Evolutionary conservation across 2,329 filamentous ascomycete genomes (phyloP).

Genomic region (Celoporthe dispersa): DNA sequence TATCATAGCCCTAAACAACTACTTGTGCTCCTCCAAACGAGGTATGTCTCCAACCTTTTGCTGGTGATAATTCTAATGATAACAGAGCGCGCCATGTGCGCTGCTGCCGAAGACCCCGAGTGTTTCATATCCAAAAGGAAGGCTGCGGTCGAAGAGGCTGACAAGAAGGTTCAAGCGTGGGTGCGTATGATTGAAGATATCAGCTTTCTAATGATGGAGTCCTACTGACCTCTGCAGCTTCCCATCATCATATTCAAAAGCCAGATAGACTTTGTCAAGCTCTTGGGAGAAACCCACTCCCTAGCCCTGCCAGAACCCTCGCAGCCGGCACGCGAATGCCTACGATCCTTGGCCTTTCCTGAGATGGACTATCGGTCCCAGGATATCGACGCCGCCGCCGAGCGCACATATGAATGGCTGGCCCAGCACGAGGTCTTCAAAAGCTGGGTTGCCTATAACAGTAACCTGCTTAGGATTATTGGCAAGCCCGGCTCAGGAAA

Average conservation of each 20-base stretch:
- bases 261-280: neutral
- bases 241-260: neutral
- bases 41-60: neutral
- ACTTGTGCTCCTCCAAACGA: neutral
- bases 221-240: neutral
- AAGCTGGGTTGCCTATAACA: conserved; percentile 31
- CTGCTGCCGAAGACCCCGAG: neutral
- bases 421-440: conserved; percentile 33
- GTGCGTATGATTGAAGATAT: neutral
- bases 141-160: neutral
- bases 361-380: conserved; percentile 36
- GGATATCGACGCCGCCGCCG: conserved; percentile 33
- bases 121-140: neutral
- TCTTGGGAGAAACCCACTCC: neutral
- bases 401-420: conserved; percentile 42
- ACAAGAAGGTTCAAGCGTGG: neutral
- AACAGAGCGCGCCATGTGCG: neutral
- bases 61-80: neutral
- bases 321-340: conserved; percentile 35
- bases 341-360: conserved; percentile 39
- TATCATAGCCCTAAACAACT: neutral
- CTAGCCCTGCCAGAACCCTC: conserved; percentile 7
- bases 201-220: neutral
- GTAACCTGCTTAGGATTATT: conserved; percentile 43
- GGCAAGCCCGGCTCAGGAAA: conserved; percentile 48